A percentile compares a stretch with the other conserved stretches of the same genome.
phyloP scores from a whole-genome alignment of 768 basidiomycete species.

The Leccinum uliginosum region DNA sequence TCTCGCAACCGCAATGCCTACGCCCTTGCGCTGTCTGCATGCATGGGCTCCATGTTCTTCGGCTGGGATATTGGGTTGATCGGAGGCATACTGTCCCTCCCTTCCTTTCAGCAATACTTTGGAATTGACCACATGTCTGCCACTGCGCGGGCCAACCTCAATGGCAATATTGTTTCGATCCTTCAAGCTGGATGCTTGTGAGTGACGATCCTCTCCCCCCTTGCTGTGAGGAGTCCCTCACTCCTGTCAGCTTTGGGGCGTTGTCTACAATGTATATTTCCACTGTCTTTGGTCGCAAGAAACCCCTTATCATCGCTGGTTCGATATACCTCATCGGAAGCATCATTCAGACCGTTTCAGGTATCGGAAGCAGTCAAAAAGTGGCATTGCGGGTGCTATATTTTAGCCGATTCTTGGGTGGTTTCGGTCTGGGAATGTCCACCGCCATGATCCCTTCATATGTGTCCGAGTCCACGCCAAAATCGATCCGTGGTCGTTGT shows the following conservation, averaged over 20 bases:
- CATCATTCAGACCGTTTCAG: constrained; percentile 41
- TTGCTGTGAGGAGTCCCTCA: neutral
- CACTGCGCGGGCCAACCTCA: constrained; percentile 36
- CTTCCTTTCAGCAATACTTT: constrained; percentile 47
- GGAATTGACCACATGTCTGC: constrained; percentile 38
- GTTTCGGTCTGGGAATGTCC: constrained; percentile 58
- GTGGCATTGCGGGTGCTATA: constrained; percentile 39
- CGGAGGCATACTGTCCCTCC: constrained; percentile 45
- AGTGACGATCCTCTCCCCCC: constrained; percentile 12
- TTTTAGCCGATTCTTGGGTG: constrained; percentile 53
- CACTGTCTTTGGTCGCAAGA: constrained; percentile 42
- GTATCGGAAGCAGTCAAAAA: constrained; percentile 35
- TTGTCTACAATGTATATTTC: constrained; percentile 39
- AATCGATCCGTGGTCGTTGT: constrained; percentile 45
- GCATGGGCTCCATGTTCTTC: constrained; percentile 48
- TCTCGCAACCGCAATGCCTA: constrained; percentile 42
- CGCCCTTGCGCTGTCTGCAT: constrained; percentile 39
- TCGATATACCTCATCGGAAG: constrained; percentile 46
- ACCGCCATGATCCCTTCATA: constrained; percentile 48
- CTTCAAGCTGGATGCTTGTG: constrained; percentile 48
- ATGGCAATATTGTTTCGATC: constrained; percentile 50
- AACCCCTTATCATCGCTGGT: constrained; percentile 40
- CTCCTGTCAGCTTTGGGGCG: constrained; percentile 38
- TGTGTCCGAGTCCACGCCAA: constrained; percentile 47
- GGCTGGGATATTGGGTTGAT: constrained; percentile 51